Evolutionary conservation across 2,329 filamentous ascomycete species (phyloP), one percentile per base, ranked within the genome.

Genomic region (Fusarium piperis): DNA sequence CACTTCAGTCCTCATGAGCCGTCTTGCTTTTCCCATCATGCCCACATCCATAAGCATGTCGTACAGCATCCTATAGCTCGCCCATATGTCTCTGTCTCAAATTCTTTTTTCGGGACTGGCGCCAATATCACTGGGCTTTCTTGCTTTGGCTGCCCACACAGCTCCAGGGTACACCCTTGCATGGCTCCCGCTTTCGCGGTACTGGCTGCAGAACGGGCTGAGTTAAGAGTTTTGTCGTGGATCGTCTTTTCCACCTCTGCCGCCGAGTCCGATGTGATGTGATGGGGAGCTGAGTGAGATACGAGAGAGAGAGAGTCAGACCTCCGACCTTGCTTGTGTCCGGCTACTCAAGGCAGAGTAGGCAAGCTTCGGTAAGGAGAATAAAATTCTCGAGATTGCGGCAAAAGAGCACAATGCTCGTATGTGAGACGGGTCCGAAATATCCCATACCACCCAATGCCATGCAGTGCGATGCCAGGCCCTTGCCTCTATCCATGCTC

Each of bases 171-270:
- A 66, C 68, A 39, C 62, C 53, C 67, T 59, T 74, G 71, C 6
- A 60, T 38, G 35, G 39, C 64, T 74, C 51, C 70, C 66, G 57
- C 67, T 58, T 60, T 64, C 59, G 60, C 64, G 60, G 71, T 61
- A 64, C 65, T 62, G 70, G 64, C 67, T 67, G 67, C 68, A 75
- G 67, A 33, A 20, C 55, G 68, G 60, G 65, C 60, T 72, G 62
- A 64, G 63, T 63, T 62, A 65, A 70, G 58, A 64, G 53, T 60
- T 61, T 70, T 46, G 20, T 64, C 38, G 57, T 36, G n/a, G 30
- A 56, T 56, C 15, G 20, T 56, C 58, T 48, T 63, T 23, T 59
- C n/a, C 30, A 12, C 13, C 13, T 62, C 48, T 67, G 32, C 57
- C 59, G 65, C 64, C 53, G 51, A 64, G 46, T 38, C 62, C 57